Evolutionary conservation across 768 basidiomycete species (phyloP).

Genomic region (Tulasnella sp.): DNA sequence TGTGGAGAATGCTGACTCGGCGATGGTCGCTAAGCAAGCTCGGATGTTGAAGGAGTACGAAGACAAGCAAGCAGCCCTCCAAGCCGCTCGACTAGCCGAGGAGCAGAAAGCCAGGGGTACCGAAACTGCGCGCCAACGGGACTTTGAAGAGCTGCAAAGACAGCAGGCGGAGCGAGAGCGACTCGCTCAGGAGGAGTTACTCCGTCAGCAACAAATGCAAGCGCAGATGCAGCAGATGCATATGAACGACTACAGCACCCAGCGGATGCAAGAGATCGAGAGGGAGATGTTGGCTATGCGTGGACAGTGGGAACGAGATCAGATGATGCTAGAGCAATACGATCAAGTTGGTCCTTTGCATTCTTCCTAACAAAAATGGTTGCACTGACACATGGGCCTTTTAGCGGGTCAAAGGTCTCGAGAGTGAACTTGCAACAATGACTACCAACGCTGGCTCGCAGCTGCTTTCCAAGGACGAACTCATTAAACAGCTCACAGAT

Average conservation of each 20-base stretch:
- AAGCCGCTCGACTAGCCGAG: constrained; percentile 71
- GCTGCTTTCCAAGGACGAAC: constrained; percentile 83
- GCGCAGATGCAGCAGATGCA: constrained; percentile 76
- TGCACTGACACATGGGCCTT: constrained; percentile 17
- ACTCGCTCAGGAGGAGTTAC: constrained; percentile 77
- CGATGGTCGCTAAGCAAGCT: constrained; percentile 79
- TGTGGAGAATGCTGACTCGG: constrained; percentile 60
- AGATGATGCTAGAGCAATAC: constrained; percentile 95
- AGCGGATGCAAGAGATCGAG: constrained; percentile 75
- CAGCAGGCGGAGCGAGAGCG: constrained; percentile 85
- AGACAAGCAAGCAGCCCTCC: constrained; percentile 84
- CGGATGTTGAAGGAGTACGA: constrained; percentile 95
- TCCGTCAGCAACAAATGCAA: constrained; percentile 42
- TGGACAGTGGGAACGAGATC: constrained; percentile 96
- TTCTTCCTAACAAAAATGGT: neutral
- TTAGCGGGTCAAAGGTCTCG: constrained; percentile 91
- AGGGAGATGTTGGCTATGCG: constrained; percentile 85
- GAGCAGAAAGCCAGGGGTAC: constrained; percentile 70
- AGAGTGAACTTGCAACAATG: constrained; percentile 75
- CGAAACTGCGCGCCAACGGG: constrained; percentile 70
- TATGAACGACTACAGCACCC: constrained; percentile 55
- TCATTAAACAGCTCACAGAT: constrained; percentile 92
- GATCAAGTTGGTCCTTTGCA: constrained; percentile 65
- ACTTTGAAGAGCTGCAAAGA: constrained; percentile 82
- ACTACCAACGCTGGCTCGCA: constrained; percentile 74